phyloP scores from a whole-genome alignment of 257 asterid species.

The Haberlea rhodopensis region DNA sequence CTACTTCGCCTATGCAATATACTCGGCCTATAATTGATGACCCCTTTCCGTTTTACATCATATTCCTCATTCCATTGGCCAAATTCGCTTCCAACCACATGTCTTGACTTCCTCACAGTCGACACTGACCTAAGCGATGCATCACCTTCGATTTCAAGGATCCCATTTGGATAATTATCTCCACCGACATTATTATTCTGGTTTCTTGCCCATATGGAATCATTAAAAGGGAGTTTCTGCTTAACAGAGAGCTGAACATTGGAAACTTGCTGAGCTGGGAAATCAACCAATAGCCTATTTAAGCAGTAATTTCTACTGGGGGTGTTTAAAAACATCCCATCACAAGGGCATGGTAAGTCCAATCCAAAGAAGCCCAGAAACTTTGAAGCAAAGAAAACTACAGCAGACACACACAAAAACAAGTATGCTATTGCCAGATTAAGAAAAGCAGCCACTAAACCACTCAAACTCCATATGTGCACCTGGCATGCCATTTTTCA shows the following conservation, averaged over 20 bases:
- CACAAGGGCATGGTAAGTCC: slow-evolving; percentile 75
- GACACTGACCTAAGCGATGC: slow-evolving; percentile 62
- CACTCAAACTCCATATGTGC: slow-evolving; percentile 66
- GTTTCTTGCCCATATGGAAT: slow-evolving; percentile 28
- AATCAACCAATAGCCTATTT: slow-evolving; percentile 54
- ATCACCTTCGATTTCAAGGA: slow-evolving; percentile 57
- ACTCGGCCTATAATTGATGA: slow-evolving; percentile 43
- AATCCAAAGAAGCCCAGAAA: slow-evolving; percentile 70
- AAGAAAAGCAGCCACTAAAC: slow-evolving; percentile 74
- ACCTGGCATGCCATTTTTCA: slow-evolving; percentile 65
- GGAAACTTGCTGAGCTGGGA: slow-evolving; percentile 56
- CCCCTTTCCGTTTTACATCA: slow-evolving; percentile 68
- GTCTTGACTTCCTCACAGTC: slow-evolving; percentile 36
- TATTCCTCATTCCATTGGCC: slow-evolving; percentile 35
- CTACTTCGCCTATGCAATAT: slow-evolving; percentile 38
- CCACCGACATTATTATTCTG: slow-evolving; percentile 19
- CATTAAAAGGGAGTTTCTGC: slow-evolving; percentile 59
- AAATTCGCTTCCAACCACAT: slow-evolving; percentile 29
- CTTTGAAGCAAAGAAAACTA: slow-evolving; percentile 55
- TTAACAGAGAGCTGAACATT: slow-evolving; percentile 54
- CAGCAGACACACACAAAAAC: slow-evolving; percentile 67
- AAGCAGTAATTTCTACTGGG: slow-evolving; percentile 43
- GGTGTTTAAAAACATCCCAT: too few species aligned
- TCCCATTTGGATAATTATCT: slow-evolving; percentile 33
- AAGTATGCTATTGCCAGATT: slow-evolving; percentile 76